Percentiles rank a stretch among this genome's conserved stretches.
phyloP scores from a whole-genome alignment of 768 basidiomycete species.

The Tulasnella sp. region DNA sequence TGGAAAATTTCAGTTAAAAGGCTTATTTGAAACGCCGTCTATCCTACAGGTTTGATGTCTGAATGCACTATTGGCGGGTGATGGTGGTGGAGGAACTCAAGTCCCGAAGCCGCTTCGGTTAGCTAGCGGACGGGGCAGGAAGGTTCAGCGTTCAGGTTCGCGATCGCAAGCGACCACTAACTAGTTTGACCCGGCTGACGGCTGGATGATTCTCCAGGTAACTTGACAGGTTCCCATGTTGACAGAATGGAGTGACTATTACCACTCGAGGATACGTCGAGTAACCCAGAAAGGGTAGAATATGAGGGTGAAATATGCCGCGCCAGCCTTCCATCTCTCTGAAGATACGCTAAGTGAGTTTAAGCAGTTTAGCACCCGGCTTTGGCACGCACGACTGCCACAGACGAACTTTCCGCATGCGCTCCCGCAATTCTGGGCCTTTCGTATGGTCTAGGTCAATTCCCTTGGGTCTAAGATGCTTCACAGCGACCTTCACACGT shows the following conservation, averaged over 20 bases:
- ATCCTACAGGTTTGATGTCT: constrained; percentile 8
- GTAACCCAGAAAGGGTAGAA: constrained; percentile 12
- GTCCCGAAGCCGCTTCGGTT: neutral
- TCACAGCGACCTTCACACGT: constrained; percentile 13
- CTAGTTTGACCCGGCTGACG: neutral
- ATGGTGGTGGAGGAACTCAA: constrained; percentile 3
- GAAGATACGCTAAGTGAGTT: neutral
- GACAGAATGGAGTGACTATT: constrained; percentile 7
- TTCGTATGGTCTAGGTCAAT: neutral
- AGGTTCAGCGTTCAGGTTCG: neutral
- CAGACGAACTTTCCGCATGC: constrained; percentile 2
- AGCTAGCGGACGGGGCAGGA: neutral
- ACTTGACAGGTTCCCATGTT: neutral
- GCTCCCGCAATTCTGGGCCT: neutral
- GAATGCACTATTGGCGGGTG: constrained; percentile 6
- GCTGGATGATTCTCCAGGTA: neutral
- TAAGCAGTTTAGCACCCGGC: neutral
- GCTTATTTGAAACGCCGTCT: neutral
- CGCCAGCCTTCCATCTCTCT: constrained; percentile 5
- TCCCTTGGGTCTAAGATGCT: constrained; percentile 5
- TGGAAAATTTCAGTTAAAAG: neutral
- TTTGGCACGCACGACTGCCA: neutral
- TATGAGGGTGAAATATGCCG: neutral
- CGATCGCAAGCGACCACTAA: neutral
- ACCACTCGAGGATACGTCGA: neutral